Evolutionary conservation across 495 filamentous ascomycete species (phyloP).

Genomic region (Saxophila tyrrhenica): DNA sequence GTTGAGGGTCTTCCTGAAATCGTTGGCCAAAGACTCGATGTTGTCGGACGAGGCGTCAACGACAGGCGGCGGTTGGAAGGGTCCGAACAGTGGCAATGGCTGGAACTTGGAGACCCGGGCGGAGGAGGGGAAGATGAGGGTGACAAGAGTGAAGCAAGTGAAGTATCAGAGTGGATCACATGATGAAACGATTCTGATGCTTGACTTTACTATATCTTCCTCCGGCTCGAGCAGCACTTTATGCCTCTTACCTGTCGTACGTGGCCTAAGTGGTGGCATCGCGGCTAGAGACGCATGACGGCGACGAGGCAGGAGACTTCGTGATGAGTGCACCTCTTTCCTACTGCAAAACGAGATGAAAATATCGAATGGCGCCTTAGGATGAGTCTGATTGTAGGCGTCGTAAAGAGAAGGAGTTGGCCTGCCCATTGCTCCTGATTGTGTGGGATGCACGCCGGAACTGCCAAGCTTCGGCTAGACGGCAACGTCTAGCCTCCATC

Average conservation of each 20-base stretch:
- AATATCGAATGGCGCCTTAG: too few relatives aligned
- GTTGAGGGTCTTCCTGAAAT: neutral
- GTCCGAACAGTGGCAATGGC: neutral
- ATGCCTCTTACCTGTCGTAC: too few relatives aligned
- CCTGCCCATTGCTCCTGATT: neutral
- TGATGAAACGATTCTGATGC: too few relatives aligned
- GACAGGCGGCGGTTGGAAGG: neutral
- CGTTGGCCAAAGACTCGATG: neutral
- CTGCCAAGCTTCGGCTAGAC: too few relatives aligned
- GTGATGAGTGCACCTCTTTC: neutral
- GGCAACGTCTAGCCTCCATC: too few relatives aligned
- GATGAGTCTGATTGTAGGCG: neutral
- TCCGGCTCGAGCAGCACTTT: too few relatives aligned
- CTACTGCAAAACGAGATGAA: neutral
- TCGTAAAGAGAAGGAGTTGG: neutral
- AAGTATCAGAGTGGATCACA: neutral
- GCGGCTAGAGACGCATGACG: too few relatives aligned
- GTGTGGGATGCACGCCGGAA: too few relatives aligned
- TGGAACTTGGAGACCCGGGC: neutral
- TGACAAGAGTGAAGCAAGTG: neutral
- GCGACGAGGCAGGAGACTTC: too few relatives aligned
- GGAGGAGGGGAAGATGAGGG: neutral
- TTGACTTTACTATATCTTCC: too few relatives aligned
- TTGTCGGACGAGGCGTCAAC: neutral
- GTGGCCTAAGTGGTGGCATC: too few relatives aligned